These are phyloP conservation scores for Trametes elegans DNA, from an alignment of 768 basidiomycete genomes.

Conservation along the genomic window DNA sequence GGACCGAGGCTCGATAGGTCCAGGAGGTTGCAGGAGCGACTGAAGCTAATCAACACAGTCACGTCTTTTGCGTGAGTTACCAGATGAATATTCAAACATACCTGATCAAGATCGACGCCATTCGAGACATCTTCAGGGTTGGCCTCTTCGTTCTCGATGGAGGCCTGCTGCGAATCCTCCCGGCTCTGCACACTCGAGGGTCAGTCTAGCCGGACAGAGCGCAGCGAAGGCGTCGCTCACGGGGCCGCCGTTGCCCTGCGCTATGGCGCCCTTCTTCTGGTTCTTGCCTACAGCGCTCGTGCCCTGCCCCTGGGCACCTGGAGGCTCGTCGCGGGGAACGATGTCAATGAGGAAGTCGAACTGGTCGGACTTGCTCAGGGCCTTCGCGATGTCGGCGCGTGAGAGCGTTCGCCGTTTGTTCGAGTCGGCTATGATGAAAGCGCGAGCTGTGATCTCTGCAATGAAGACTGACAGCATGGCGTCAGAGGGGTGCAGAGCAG, in stretches of 20 bases:
- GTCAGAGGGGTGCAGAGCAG: not conserved
- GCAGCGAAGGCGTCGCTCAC: not conserved
- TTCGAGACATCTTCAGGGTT: not conserved
- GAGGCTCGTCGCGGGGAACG: constrained; percentile 77
- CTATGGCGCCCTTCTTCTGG: constrained; percentile 25
- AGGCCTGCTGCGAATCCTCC: constrained; percentile 12
- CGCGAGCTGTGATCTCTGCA: constrained; percentile 91
- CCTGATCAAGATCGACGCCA: constrained; percentile 18
- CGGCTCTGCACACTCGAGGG: constrained; percentile 3
- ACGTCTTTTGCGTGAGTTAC: not conserved
- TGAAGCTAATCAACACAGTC: constrained; percentile 2
- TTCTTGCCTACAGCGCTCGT: constrained; percentile 10
- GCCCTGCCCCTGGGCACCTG: constrained; percentile 18
- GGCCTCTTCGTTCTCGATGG: constrained; percentile 7
- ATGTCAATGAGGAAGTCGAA: constrained; percentile 98
- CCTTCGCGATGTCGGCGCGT: constrained; percentile 90
- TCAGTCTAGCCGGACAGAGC: not conserved
- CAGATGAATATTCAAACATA: not conserved
- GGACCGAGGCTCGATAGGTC: constrained; percentile 13
- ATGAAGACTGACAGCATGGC: constrained; percentile 76
- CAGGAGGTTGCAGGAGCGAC: constrained; percentile 14
- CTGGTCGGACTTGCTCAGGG: constrained; percentile 88
- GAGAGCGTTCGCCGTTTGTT: constrained; percentile 96
- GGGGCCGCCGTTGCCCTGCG: constrained; percentile 6
- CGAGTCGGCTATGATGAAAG: constrained; percentile 93